Percentiles rank a stretch among this genome's conserved stretches.
phyloP scores from a whole-genome alignment of 1,139 yeast species.

The Scheffersomyces quercinus region DNA sequence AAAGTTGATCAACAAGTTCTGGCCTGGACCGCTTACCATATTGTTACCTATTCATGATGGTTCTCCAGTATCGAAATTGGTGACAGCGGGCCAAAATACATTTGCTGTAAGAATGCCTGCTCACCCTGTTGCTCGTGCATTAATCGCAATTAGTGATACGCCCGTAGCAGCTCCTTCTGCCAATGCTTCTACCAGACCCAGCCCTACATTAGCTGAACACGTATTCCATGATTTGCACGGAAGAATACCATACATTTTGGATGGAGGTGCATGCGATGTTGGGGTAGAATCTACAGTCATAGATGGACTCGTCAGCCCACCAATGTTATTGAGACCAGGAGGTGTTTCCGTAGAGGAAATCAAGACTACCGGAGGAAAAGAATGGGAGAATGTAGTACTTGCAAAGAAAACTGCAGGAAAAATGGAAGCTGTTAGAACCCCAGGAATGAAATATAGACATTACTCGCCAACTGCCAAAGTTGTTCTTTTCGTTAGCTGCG shows the following conservation, averaged over 20 bases:
- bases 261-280: conserved; percentile 88
- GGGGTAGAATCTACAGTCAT: conserved; percentile 95
- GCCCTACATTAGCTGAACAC: conserved; percentile 87
- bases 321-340: conserved; percentile 89
- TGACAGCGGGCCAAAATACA: conserved; percentile 85
- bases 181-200: conserved; percentile 91
- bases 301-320: conserved; percentile 84
- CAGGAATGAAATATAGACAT: conserved; percentile 97
- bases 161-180: conserved; percentile 99
- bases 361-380: conserved; percentile 55
- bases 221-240: conserved; percentile 79
- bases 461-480: conserved; percentile 91
- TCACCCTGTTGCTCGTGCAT: conserved; percentile 87
- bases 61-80: conserved; percentile 64
- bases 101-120: conserved; percentile 89
- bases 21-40: conserved; percentile 98
- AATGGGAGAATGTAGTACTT: conserved; percentile 63
- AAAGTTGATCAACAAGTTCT: conserved; percentile 62
- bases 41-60: conserved; percentile 62
- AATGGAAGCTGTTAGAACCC: conserved; percentile 80
- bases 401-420: conserved; percentile 68
- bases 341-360: conserved; percentile 85
- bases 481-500: conserved; percentile 58
- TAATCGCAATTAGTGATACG: conserved; percentile 80
- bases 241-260: conserved; percentile 79